Percentiles rank a stretch among this genome's conserved stretches.
Evolutionary conservation across 768 basidiomycete species (phyloP).

Genomic region (Ramaria rubella): DNA sequence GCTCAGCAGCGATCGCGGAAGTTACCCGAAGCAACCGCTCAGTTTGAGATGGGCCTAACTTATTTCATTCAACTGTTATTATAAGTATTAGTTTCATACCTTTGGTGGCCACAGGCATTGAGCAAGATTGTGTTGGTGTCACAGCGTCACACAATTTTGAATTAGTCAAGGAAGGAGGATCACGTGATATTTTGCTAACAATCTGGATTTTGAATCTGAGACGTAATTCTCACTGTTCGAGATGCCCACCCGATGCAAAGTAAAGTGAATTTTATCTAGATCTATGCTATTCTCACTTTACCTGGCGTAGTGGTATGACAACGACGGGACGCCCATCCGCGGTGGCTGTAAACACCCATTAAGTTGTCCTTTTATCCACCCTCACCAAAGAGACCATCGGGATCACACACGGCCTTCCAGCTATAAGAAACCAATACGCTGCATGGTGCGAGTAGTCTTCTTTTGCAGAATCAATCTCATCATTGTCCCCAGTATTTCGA

Average conservation of each 20-base stretch:
- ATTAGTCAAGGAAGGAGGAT: neutral
- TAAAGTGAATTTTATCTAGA: neutral
- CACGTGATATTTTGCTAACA: no score
- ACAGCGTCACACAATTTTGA: neutral
- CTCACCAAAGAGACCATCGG: neutral
- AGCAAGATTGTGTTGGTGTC: neutral
- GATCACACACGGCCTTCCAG: neutral
- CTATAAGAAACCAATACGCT: neutral
- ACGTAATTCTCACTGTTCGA: no score
- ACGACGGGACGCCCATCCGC: neutral
- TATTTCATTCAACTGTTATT: neutral
- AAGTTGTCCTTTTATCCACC: neutral
- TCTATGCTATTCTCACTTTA: neutral
- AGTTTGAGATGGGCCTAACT: constrained; percentile 73
- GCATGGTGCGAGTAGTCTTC: neutral
- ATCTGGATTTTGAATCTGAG: no score
- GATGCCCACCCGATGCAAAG: neutral
- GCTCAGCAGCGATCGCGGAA: constrained; percentile 88
- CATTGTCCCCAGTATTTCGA: neutral
- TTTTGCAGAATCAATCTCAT: neutral
- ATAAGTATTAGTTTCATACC: neutral
- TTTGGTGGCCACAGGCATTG: neutral
- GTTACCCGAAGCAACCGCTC: constrained; percentile 87
- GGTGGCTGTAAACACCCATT: neutral
- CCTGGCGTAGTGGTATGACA: neutral